Evolutionary conservation across 257 asterid genomes (phyloP).

Genomic region (Solanum habrochaites): DNA sequence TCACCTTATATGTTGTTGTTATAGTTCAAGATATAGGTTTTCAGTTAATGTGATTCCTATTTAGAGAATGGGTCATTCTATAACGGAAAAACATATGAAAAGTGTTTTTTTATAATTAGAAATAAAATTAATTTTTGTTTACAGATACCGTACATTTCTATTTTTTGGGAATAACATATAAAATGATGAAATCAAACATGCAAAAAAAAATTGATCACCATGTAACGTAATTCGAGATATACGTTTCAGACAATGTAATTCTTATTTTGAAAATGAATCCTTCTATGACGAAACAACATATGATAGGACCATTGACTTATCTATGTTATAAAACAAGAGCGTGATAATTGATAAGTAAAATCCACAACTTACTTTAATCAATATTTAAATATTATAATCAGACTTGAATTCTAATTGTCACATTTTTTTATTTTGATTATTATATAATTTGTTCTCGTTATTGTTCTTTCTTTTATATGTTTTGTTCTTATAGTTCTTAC

Average conservation of each 20-base stretch:
- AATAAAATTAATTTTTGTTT: not conserved
- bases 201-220: rapidly evolving
- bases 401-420: not conserved
- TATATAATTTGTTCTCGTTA: not conserved
- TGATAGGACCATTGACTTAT: not conserved
- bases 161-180: not conserved
- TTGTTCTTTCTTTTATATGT: not conserved
- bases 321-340: not conserved
- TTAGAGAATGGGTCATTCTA: too few relatives aligned
- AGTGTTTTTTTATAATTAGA: not conserved
- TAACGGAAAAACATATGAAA: not conserved
- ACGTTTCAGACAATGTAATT: not conserved
- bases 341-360: not conserved
- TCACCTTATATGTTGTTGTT: not conserved
- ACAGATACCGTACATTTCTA: rapidly evolving
- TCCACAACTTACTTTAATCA: not conserved
- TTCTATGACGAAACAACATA: not conserved
- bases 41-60: not conserved
- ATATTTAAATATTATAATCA: not conserved
- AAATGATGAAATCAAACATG: not conserved
- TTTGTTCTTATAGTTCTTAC: not conserved
- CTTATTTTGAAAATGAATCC: not conserved
- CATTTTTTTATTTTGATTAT: not conserved
- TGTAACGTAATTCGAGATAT: not conserved
- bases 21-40: not conserved